Conservation (phyloP, 2,329 filamentous ascomycete species). For the Fusarium sp. region DNA sequence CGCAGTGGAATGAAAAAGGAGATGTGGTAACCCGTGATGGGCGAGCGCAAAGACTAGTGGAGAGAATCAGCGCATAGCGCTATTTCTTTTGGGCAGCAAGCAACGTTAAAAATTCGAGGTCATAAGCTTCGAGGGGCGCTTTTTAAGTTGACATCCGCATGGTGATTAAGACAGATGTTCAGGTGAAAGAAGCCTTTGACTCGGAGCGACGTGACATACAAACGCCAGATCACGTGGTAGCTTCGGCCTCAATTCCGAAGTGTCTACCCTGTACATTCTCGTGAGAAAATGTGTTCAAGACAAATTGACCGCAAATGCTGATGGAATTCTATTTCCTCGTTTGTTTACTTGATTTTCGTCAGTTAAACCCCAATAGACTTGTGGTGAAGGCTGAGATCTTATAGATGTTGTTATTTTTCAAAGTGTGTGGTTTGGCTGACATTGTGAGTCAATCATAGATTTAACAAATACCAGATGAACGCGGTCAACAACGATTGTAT, state of each 20-base stretch:
- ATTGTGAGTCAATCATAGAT: too few relatives aligned
- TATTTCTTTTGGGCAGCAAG: neutral
- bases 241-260: neutral
- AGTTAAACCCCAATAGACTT: too few relatives aligned
- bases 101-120: neutral
- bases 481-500: too few relatives aligned
- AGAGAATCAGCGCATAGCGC: conserved; percentile 35
- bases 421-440: too few relatives aligned
- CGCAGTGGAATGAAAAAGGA: conserved; percentile 21
- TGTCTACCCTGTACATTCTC: conserved; percentile 24
- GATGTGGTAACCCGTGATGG: conserved; percentile 13
- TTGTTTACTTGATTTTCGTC: neutral
- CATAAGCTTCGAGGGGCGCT: conserved; percentile 1
- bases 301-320: neutral
- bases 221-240: conserved; percentile 46
- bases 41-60: conserved; percentile 24
- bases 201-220: conserved; percentile 30
- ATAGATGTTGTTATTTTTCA: too few relatives aligned
- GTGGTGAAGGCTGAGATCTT: too few relatives aligned
- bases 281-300: neutral
- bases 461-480: too few relatives aligned
- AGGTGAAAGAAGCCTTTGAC: conserved; percentile 13
- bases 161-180: conserved; percentile 4
- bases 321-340: neutral
- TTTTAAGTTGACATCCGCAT: conserved; percentile 9